Conservation (phyloP, 331 rosid species). For the Malus hybrid region DNA sequence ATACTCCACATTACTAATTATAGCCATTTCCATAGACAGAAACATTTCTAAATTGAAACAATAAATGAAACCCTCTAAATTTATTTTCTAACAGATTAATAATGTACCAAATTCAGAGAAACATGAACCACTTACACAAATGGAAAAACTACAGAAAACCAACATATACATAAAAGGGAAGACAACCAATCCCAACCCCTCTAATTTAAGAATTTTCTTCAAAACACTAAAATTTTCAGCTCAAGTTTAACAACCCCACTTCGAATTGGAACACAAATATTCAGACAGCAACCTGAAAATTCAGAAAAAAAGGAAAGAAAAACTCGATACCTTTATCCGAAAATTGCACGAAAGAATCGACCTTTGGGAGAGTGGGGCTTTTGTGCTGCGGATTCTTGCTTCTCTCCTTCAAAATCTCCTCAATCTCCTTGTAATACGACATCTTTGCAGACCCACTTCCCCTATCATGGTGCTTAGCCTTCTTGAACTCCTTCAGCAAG, state of each 20-base stretch:
- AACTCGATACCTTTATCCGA: slow-evolving; percentile 59
- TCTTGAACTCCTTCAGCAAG: slow-evolving; percentile 86
- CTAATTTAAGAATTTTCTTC: neutral
- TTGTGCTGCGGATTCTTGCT: slow-evolving; percentile 47
- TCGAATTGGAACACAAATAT: neutral
- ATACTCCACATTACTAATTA: neutral
- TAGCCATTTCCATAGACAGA: slow-evolving; percentile 1
- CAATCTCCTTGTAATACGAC: slow-evolving; percentile 87
- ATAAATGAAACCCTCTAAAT: neutral
- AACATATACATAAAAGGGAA: neutral
- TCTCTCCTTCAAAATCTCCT: slow-evolving; percentile 72
- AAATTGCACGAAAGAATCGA: slow-evolving; percentile 80
- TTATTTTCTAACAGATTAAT: neutral
- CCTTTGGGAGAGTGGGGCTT: slow-evolving; percentile 54
- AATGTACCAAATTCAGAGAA: neutral
- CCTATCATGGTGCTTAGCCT: slow-evolving; percentile 67
- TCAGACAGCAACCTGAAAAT: neutral
- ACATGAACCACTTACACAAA: neutral
- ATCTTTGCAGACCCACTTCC: slow-evolving; percentile 82
- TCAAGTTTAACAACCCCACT: neutral
- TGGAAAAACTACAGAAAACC: neutral
- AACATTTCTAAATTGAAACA: neutral
- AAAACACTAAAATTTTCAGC: neutral
- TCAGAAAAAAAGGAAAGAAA: neutral
- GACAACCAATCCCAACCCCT: neutral